Evolutionary conservation across 73 alveolate species (phyloP).

Genomic region (Tetrahymena thermophila): DNA sequence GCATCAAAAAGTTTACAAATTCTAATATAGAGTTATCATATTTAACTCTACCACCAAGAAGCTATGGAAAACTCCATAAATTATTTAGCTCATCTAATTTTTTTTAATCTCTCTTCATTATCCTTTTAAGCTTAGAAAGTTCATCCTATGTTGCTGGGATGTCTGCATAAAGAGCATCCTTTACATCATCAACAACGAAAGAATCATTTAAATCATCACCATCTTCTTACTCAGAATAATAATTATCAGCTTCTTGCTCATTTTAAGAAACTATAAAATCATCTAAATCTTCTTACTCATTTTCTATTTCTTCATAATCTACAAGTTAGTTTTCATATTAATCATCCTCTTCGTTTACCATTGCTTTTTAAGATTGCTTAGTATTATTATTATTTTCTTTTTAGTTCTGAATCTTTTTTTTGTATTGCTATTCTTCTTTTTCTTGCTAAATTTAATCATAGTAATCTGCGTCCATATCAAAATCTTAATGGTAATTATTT

Average conservation of each 20-base stretch:
- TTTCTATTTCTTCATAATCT: conserved; percentile 21
- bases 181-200: not conserved
- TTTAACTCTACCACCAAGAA: not conserved
- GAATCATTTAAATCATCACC: conserved; percentile 3
- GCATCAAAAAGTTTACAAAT: not conserved
- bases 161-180: not conserved
- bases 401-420: not conserved
- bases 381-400: not conserved
- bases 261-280: not conserved
- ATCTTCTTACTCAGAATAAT: conserved; percentile 14
- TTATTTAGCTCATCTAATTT: conserved; percentile 5
- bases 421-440: not conserved
- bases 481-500: not conserved
- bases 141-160: not conserved
- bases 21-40: not conserved
- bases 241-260: conserved; percentile 7
- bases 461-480: not conserved
- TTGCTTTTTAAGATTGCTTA: not conserved
- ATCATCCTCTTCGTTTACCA: not conserved
- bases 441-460: not conserved
- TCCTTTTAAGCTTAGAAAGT: not conserved
- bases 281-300: not conserved
- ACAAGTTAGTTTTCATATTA: not conserved
- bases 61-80: not conserved
- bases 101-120: not conserved